Percentiles rank a stretch among this genome's conserved stretches.
phyloP scores from a whole-genome alignment of 2,329 filamentous ascomycete genomes.

The Fulvia fulva region DNA sequence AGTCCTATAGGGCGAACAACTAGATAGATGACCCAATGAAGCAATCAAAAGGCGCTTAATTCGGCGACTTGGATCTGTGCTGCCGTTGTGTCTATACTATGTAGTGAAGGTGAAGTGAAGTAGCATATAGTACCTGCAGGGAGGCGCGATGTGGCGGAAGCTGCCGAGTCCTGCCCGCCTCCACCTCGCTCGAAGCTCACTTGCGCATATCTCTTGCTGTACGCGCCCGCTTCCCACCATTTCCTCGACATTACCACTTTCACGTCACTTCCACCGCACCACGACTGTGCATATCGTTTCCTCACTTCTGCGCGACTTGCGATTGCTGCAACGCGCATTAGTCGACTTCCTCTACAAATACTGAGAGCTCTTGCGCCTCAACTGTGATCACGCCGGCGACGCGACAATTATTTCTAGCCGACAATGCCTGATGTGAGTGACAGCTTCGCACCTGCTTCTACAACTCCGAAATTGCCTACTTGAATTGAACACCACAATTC shows the following conservation, averaged over 20 bases:
- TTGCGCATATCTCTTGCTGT: neutral
- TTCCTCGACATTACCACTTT: neutral
- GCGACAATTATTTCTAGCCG: conserved; percentile 9
- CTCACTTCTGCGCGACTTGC: conserved; percentile 10
- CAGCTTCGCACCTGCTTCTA: neutral
- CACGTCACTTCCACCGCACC: neutral
- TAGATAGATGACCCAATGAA: conserved; percentile 21
- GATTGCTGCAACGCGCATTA: conserved; percentile 8
- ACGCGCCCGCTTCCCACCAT: neutral
- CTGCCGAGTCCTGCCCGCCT: neutral
- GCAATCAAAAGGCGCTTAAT: neutral
- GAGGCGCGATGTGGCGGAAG: neutral
- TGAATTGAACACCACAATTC: conserved; percentile 1
- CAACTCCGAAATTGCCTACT: neutral
- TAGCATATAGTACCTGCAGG: neutral
- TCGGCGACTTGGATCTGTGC: neutral
- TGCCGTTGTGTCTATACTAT: no score
- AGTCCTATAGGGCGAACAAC: conserved; percentile 11
- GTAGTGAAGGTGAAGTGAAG: no score
- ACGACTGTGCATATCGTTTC: neutral
- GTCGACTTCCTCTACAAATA: conserved; percentile 13
- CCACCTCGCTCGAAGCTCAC: neutral
- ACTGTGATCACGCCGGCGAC: conserved; percentile 10
- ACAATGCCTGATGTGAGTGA: conserved; percentile 38
- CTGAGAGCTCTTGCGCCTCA: conserved; percentile 18